Evolutionary conservation across 2,329 filamentous ascomycete genomes (phyloP), one percentile per base, ranked within the genome.

Genomic region (Ceratocystis colombiana): DNA sequence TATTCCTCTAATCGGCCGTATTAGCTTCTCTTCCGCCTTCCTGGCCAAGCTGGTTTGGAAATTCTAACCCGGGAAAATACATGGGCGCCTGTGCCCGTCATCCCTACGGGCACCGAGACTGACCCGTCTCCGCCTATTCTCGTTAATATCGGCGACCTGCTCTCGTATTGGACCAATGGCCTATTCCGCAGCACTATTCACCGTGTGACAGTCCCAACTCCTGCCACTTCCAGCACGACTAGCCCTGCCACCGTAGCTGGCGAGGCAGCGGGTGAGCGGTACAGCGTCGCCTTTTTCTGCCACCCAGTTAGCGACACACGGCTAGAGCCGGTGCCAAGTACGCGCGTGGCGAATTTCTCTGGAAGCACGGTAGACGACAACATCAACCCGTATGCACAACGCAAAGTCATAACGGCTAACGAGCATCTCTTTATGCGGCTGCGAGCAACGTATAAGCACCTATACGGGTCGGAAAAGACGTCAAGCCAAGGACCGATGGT

Each of bases 121-220:
- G 84, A 86, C 71, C 77, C 78, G 7, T 82, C 79, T 50, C 87
- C 84, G n/a, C 92, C 88, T 0, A 90, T 91, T 80, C 75, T 96
- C 80, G 74, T 97, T 85, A 77, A 94, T 79, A 83, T 91, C 76
- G 76, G 88, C 75, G 78, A 87, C 73, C 72, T 88, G 73, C 77
- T 87, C 68, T 88, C 85, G 44, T 94, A 95, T 74, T 97, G 93
- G 93, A 97, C 94, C 0, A 88, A 88, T 70, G 91, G 92, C 0
- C 76, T 96, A 61, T 80, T 97, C 69, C 88, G 90, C 71, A 91
- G 87, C 71, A 96, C 93, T 0, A 84, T 96, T 5, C 94, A 97
- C 73, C 80, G 93, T 10, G 94, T 97, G 37, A 85, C 93, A 0
- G 94, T 96, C 70, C 76, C 79, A 0, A 67, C 55, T 3, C 22